Conservation (phyloP, 2,329 filamentous ascomycete genomes). For the Diaporthe sp. region DNA sequence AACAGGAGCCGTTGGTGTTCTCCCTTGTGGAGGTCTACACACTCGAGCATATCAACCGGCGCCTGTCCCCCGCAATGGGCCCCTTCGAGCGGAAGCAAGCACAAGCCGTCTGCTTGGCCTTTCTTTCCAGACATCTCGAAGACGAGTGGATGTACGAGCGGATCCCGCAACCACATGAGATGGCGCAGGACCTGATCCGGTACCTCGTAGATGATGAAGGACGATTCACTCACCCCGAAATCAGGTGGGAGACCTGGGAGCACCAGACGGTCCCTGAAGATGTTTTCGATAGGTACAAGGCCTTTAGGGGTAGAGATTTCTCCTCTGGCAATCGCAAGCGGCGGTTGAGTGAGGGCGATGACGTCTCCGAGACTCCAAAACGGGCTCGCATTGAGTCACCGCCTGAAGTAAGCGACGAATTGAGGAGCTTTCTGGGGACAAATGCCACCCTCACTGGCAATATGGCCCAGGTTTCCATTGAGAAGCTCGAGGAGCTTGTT, state of each 20-base stretch:
- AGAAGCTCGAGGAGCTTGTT: slow-evolving; percentile 55
- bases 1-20: slow-evolving; percentile 60
- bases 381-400: slow-evolving; percentile 48
- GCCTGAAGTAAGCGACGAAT: slow-evolving; percentile 48
- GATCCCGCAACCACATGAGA: slow-evolving; percentile 58
- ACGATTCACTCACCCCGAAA: slow-evolving; percentile 31
- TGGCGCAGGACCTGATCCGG: slow-evolving; percentile 60
- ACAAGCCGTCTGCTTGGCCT: slow-evolving; percentile 52
- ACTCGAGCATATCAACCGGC: slow-evolving; percentile 68
- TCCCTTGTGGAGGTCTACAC: slow-evolving; percentile 65
- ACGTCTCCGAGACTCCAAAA: slow-evolving; percentile 48
- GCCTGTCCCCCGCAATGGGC: slow-evolving; percentile 56
- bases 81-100: slow-evolving; percentile 61
- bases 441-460: slow-evolving; percentile 40
- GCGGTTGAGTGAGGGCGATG: slow-evolving; percentile 58
- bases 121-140: slow-evolving; percentile 50
- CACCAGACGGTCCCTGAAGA: slow-evolving; percentile 62
- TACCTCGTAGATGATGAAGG: slow-evolving; percentile 40
- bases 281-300: slow-evolving; percentile 62
- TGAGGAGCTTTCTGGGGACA: slow-evolving; percentile 50
- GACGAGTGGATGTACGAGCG: slow-evolving; percentile 41
- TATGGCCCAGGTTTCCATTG: slow-evolving; percentile 45
- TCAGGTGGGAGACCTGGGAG: slow-evolving; percentile 55
- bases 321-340: slow-evolving; percentile 59
- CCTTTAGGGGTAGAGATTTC: slow-evolving; percentile 53